phyloP scores from a whole-genome alignment of 2,329 filamentous ascomycete genomes.

The Xylariaceae sp. region DNA sequence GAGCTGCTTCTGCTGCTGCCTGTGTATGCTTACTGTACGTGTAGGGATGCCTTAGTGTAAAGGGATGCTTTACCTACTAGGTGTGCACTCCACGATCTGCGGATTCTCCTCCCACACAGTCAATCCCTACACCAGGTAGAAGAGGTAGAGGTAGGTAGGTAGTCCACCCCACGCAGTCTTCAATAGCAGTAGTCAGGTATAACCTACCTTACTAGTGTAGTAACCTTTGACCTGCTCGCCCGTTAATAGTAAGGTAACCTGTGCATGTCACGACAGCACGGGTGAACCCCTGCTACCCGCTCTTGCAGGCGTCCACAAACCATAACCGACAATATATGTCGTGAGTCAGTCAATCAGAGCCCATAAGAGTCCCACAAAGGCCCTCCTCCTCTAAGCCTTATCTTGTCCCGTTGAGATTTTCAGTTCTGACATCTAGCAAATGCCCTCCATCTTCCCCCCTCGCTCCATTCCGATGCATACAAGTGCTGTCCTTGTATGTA shows the following conservation, averaged over 20 bases:
- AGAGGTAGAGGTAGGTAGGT: neutral
- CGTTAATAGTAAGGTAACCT: constrained; percentile 20
- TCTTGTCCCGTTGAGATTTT: constrained; percentile 3
- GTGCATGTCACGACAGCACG: constrained; percentile 31
- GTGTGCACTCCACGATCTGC: constrained; percentile 34
- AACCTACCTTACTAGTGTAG: neutral
- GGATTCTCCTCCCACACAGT: constrained; percentile 20
- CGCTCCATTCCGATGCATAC: constrained; percentile 19
- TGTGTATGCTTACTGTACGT: constrained; percentile 7
- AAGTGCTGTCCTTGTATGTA: constrained; percentile 8
- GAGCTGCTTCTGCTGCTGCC: constrained; percentile 14
- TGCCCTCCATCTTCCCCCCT: neutral
- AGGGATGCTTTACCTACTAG: constrained; percentile 24
- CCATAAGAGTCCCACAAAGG: constrained; percentile 6
- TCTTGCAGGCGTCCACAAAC: constrained; percentile 34
- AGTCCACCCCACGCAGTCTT: constrained; percentile 16
- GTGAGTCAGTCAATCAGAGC: constrained; percentile 12
- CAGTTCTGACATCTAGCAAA: constrained; percentile 5
- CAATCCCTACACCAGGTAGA: constrained; percentile 3
- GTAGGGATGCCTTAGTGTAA: constrained; percentile 18
- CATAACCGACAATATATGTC: constrained; percentile 14
- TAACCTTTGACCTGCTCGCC: constrained; percentile 21
- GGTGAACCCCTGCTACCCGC: constrained; percentile 38
- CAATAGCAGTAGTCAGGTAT: constrained; percentile 13
- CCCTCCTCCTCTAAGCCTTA: neutral